Evolutionary conservation across 257 asterid species (phyloP).

Genomic region (Scutellaria galericulata): DNA sequence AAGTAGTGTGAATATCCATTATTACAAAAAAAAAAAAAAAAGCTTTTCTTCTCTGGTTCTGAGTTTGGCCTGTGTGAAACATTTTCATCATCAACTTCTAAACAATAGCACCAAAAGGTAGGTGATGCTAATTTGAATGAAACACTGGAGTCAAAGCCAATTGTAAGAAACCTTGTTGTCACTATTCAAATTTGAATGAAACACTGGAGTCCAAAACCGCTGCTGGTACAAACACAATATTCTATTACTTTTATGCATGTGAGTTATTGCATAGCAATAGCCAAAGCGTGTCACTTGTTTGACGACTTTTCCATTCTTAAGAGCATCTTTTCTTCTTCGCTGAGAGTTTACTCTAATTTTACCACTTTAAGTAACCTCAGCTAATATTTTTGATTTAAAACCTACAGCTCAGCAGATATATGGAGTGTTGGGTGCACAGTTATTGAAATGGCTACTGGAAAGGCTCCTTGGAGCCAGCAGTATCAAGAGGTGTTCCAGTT

Average conservation of each 20-base stretch:
- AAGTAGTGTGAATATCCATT: constrained; percentile 15
- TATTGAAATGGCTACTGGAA: constrained; percentile 99
- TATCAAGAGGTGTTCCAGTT: constrained; percentile 74
- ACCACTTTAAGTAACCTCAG: constrained; percentile 30
- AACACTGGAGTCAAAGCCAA: constrained; percentile 20
- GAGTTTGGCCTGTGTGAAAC: not conserved
- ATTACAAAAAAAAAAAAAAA: not conserved
- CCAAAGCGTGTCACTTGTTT: constrained; percentile 1
- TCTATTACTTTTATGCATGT: not conserved
- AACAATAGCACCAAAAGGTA: constrained; percentile 14
- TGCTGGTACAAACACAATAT: constrained; percentile 12
- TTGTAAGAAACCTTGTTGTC: not conserved
- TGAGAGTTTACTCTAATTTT: constrained; percentile 2
- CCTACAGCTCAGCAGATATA: constrained; percentile 91
- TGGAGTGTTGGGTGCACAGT: constrained; percentile 99
- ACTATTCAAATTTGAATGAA: not conserved
- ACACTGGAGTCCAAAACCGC: not conserved
- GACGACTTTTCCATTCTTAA: not conserved
- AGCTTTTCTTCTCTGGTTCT: not conserved
- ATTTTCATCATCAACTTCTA: constrained; percentile 3
- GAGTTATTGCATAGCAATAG: constrained; percentile 5
- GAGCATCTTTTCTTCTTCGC: not conserved
- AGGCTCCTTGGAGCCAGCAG: constrained; percentile 99
- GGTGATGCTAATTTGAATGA: constrained; percentile 6
- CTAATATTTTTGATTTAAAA: constrained; percentile 32